These are phyloP conservation scores for Eimeria sp. DNA, from an alignment of 169 alveolate genomes.

Conservation along the genomic window DNA sequence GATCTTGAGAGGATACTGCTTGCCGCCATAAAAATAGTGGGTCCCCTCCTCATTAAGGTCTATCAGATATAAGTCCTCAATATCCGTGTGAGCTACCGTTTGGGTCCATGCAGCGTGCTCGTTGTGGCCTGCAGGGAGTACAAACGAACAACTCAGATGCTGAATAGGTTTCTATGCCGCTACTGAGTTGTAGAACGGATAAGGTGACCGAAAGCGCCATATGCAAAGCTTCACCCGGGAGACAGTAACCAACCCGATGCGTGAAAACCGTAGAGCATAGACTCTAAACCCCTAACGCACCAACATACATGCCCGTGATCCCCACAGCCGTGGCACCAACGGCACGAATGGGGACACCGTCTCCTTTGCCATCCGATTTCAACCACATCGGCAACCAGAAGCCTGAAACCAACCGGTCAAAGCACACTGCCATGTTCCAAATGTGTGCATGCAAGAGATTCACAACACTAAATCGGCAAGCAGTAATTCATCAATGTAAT, in stretches of 20 bases:
- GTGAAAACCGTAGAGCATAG: background rate
- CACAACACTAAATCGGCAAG: background rate
- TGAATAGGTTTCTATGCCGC: background rate
- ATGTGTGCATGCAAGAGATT: background rate
- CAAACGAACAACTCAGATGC: background rate
- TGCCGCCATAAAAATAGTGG: conserved; percentile 75
- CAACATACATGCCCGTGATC: conserved; percentile 48
- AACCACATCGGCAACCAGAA: conserved; percentile 75
- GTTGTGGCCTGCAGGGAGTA: conserved; percentile 55
- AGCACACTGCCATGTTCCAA: background rate
- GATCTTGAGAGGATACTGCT: conserved; percentile 60
- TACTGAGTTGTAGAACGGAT: background rate
- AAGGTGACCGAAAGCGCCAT: background rate
- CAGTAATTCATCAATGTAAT: background rate
- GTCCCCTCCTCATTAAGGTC: conserved; percentile 62
- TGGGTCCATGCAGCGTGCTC: conserved; percentile 77
- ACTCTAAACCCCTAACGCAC: background rate
- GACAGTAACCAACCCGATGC: background rate
- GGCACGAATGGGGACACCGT: conserved; percentile 54
- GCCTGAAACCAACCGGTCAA: conserved; percentile 2
- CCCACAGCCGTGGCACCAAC: conserved; percentile 75
- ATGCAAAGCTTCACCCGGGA: background rate
- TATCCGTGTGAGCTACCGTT: conserved; percentile 79
- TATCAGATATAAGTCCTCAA: conserved; percentile 72
- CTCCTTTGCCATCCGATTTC: conserved; percentile 26